phyloP scores from a whole-genome alignment of 78 protist species.

The Dictyostelium firmibasis region DNA sequence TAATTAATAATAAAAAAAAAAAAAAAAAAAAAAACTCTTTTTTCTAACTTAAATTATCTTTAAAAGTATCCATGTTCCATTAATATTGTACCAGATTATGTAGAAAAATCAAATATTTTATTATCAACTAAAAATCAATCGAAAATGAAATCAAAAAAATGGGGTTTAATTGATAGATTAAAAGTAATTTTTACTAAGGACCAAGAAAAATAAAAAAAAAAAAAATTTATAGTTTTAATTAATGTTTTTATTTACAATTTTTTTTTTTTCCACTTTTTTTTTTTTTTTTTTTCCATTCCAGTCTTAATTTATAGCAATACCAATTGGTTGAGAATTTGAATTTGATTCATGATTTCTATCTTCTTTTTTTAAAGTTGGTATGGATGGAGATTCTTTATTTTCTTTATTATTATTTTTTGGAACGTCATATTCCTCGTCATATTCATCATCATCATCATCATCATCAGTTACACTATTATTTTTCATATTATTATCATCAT shows the following conservation, averaged over 20 bases:
- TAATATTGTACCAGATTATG: conserved; percentile 27
- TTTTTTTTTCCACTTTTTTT: not conserved
- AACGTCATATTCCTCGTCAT: not conserved
- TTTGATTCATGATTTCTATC: not conserved
- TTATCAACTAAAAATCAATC: conserved; percentile 47
- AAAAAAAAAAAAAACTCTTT: not conserved
- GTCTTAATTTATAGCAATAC: not conserved
- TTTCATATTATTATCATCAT: not conserved
- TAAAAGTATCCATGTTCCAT: conserved; percentile 63
- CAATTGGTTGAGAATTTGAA: not conserved
- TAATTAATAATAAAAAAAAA: not conserved
- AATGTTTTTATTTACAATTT: not conserved
- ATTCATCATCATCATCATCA: not conserved
- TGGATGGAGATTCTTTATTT: not conserved
- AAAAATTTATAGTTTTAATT: not conserved
- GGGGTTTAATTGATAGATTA: conserved; percentile 73
- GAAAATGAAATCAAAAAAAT: conserved; percentile 44
- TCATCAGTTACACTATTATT: not conserved
- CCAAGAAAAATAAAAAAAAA: not conserved
- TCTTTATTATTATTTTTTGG: conserved; percentile 7
- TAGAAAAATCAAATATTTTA: conserved; percentile 45
- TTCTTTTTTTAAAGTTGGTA: not conserved
- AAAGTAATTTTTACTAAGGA: conserved; percentile 24
- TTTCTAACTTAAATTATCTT: not conserved
- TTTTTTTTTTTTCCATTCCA: not conserved